Evolutionary conservation across 768 basidiomycete genomes (phyloP), one percentile per base, ranked within the genome.

Genomic region (Boletus pseudo-olivaceus): DNA sequence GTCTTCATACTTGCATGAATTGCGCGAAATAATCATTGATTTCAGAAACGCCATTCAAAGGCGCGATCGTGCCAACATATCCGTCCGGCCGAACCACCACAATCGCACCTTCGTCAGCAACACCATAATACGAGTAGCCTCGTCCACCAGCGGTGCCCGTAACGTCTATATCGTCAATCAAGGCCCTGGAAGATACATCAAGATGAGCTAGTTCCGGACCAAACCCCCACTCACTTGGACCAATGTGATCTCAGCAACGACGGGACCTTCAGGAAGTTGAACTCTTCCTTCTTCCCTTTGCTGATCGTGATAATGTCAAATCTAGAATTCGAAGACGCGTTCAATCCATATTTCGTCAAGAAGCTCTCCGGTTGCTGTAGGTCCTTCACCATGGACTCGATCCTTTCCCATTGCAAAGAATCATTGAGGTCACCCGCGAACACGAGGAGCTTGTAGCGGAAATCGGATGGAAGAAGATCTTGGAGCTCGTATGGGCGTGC

Each of bases 41-140:
- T 1, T 62, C 62, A 12, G 68, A 62, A 23, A 62, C 48, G 9
- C 74, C 58, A 29, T 73, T 63, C 39, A 87, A 67, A 0, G 85
- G 78, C 2, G 75, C 75, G 32, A 88, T 71, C 59, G 73, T 74
- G 4, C 82, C 83, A 30, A 89, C 76, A 53, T 86, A 87, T 15
- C 86, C 87, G 30, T 69, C 70, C 9, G 68, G 68, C 26, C 70
- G 68, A 32, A 72, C 70, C 3, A 61, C 64, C 38, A 66, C 62
- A 17, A 72, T 49, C 6, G 58, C 66, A n/a, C 70, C 70, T 41
- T 65, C 55, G 8, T 62, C 51, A 1, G 51, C 51, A 9, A 74
- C 62, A 0, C 85, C 85, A 57, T 82, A 86, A 26, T 76, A 74
- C 0, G 66, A 58, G 63, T 88, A 87, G 5, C 81, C 84, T 34